These are phyloP conservation scores for Pestalotiopsis sp. DNA, from an alignment of 2,329 filamentous ascomycete genomes.

Conservation along the genomic window DNA sequence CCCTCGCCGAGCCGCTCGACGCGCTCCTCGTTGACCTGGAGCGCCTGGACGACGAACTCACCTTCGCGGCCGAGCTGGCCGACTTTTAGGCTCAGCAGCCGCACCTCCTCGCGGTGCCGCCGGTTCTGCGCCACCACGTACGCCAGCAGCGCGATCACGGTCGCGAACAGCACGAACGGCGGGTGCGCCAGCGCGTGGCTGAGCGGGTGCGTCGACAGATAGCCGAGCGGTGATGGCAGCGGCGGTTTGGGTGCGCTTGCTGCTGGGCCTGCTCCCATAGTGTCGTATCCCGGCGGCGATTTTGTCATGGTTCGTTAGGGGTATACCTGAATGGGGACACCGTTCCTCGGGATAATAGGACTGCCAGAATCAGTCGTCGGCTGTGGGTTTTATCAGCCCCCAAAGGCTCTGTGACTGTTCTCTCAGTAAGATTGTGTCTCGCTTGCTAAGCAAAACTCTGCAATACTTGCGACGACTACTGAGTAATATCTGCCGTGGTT, in stretches of 20 bases:
- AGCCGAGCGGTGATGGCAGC: background rate
- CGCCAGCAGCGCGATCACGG: background rate
- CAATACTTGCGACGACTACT: background rate
- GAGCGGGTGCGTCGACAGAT: background rate
- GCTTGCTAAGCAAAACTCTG: background rate
- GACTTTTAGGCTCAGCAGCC: background rate
- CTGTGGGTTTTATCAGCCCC: background rate
- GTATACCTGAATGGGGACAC: too few species aligned
- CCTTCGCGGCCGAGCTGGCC: background rate
- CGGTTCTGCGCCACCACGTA: background rate
- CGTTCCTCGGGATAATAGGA: too few species aligned
- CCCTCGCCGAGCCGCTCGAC: background rate
- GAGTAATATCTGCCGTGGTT: background rate
- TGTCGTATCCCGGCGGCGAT: background rate
- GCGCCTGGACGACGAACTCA: background rate
- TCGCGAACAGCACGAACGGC: background rate
- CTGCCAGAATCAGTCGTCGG: too few species aligned
- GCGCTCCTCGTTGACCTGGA: background rate
- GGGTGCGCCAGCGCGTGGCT: background rate
- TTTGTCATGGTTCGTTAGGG: background rate
- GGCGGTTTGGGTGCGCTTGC: background rate
- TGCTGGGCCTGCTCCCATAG: background rate
- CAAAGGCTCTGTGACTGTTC: background rate
- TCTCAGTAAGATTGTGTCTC: background rate
- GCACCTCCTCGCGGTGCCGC: constrained; percentile 2